Evolutionary conservation across 2,329 filamentous ascomycete genomes (phyloP).

Genomic region (Fusarium tjaetaba): DNA sequence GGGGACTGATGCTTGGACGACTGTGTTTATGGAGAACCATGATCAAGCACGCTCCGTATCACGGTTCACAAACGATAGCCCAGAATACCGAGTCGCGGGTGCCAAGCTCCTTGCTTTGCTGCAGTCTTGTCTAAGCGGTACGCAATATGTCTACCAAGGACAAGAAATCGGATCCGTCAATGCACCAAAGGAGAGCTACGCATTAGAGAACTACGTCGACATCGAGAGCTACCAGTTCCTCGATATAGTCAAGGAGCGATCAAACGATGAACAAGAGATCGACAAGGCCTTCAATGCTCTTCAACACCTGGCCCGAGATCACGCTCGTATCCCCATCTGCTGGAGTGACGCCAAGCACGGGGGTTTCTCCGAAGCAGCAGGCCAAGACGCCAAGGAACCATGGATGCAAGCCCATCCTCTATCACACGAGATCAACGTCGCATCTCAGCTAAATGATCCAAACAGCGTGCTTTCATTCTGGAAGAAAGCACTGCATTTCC

Average conservation of each 20-base stretch:
- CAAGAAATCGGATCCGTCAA: slow-evolving; percentile 74
- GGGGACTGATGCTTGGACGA: slow-evolving; percentile 69
- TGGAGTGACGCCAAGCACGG: slow-evolving; percentile 58
- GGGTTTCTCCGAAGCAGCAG: slow-evolving; percentile 50
- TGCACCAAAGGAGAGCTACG: slow-evolving; percentile 65
- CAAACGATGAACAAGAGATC: slow-evolving; percentile 45
- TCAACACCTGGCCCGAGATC: slow-evolving; percentile 61
- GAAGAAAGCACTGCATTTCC: slow-evolving; percentile 45
- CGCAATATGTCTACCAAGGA: slow-evolving; percentile 73
- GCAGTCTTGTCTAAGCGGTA: slow-evolving; percentile 63
- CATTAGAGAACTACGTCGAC: slow-evolving; percentile 64
- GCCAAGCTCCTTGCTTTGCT: slow-evolving; percentile 70
- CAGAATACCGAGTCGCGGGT: slow-evolving; percentile 57
- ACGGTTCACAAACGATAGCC: slow-evolving; percentile 61
- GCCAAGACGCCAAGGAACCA: slow-evolving; percentile 41
- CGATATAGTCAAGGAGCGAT: slow-evolving; percentile 45
- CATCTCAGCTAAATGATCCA: slow-evolving; percentile 58
- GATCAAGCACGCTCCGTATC: slow-evolving; percentile 69
- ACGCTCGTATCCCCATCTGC: slow-evolving; percentile 73
- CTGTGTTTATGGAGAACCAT: slow-evolving; percentile 73
- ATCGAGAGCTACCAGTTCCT: slow-evolving; percentile 59
- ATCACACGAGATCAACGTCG: slow-evolving; percentile 62
- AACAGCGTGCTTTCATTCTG: slow-evolving; percentile 50
- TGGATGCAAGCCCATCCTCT: slow-evolving; percentile 50
- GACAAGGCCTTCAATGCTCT: slow-evolving; percentile 49